These are phyloP conservation scores for Guadua angustifolia DNA, from an alignment of 176 grass and related monocot genomes.

Conservation along the genomic window DNA sequence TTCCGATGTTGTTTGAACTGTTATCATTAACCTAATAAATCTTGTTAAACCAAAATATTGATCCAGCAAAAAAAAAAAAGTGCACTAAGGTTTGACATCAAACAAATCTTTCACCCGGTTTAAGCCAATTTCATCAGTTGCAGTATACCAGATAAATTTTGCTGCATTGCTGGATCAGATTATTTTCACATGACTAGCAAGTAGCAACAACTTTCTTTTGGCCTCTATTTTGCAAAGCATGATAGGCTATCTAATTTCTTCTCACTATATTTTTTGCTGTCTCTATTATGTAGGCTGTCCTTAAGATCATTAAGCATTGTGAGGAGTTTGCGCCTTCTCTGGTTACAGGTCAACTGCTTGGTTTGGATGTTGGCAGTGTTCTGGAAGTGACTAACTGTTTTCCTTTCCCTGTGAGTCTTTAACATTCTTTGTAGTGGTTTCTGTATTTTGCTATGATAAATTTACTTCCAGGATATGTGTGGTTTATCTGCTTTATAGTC, in stretches of 20 bases:
- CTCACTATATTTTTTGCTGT: slow-evolving; percentile 19
- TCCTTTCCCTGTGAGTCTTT: slow-evolving; percentile 83
- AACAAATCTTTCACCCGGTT: not conserved
- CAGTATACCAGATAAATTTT: not conserved
- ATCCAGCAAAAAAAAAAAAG: not conserved
- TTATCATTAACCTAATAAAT: not conserved
- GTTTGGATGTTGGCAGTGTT: slow-evolving; percentile 96
- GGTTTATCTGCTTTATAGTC: not conserved
- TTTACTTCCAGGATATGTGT: slow-evolving; percentile 28
- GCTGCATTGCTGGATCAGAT: not conserved
- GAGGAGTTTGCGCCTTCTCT: slow-evolving; percentile 94
- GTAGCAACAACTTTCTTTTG: not conserved
- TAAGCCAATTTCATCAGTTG: slow-evolving; percentile 15
- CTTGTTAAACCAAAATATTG: not conserved
- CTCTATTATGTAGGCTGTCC: slow-evolving; percentile 57
- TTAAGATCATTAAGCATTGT: slow-evolving; percentile 98
- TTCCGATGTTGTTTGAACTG: not conserved
- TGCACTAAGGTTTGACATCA: not conserved
- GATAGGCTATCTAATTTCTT: not conserved
- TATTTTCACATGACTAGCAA: not conserved
- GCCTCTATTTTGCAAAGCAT: not conserved
- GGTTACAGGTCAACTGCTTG: slow-evolving; percentile 96
- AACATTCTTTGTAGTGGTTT: not conserved
- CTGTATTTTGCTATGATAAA: not conserved
- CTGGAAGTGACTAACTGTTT: slow-evolving; percentile 99